Evolutionary conservation across 108 stramenopile genomes (phyloP).

Genomic region (Seminavis robusta): DNA sequence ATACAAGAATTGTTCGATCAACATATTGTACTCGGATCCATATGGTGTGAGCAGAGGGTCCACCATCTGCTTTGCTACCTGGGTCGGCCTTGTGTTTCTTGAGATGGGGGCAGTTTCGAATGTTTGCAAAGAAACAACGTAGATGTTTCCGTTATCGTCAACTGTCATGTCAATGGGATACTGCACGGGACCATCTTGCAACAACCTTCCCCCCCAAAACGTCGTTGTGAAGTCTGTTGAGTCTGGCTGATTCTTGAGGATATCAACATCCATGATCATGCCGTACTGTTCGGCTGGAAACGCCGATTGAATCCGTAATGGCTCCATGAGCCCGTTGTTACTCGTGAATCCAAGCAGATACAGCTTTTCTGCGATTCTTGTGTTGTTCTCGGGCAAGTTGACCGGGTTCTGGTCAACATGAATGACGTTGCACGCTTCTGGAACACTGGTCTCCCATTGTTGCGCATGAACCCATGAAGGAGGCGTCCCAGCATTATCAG

Average conservation of each 20-base stretch:
- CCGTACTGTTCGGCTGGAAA: not conserved
- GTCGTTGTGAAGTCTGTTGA: too few relatives aligned
- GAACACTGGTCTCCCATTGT: too few relatives aligned
- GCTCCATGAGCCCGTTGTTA: too few relatives aligned
- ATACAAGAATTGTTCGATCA: not conserved
- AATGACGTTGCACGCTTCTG: too few relatives aligned
- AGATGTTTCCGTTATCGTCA: not conserved
- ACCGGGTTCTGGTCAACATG: too few relatives aligned
- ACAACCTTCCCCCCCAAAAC: constrained; percentile 1
- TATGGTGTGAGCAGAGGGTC: not conserved
- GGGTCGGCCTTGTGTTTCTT: not conserved
- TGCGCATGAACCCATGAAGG: too few relatives aligned
- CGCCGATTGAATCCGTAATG: too few relatives aligned
- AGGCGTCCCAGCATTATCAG: too few relatives aligned
- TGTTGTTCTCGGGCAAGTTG: too few relatives aligned
- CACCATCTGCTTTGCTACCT: not conserved
- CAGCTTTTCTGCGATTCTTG: too few relatives aligned
- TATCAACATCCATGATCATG: constrained; percentile 4
- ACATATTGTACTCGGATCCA: not conserved
- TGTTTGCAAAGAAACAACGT: constrained; percentile 2
- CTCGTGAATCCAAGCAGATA: too few relatives aligned
- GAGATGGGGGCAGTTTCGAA: not conserved
- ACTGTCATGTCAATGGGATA: constrained; percentile 1
- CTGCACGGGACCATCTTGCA: not conserved
- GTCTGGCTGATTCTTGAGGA: too few relatives aligned